Evolutionary conservation across 108 stramenopile species (phyloP).

Genomic region (Seminavis robusta): DNA sequence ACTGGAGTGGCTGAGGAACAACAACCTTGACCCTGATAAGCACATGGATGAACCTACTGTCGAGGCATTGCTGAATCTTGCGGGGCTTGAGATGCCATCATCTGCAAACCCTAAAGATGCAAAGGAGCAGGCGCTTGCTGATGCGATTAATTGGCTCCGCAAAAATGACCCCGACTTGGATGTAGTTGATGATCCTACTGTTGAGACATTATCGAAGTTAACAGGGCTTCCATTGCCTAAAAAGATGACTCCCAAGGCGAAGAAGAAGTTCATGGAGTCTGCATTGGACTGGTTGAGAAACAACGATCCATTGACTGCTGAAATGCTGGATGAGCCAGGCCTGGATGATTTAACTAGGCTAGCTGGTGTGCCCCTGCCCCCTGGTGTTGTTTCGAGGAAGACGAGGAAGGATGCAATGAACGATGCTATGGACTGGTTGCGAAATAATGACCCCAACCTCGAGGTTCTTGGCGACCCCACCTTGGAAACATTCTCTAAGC

Average conservation of each 20-base stretch:
- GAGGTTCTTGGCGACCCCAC: conserved; percentile 5
- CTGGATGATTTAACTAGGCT: conserved; percentile 1
- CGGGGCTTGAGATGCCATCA: background rate
- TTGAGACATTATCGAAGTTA: conserved; percentile 1
- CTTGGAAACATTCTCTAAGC: conserved; percentile 5
- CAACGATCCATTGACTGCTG: background rate
- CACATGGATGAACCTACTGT: conserved; percentile 6
- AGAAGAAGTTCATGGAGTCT: conserved; percentile 5
- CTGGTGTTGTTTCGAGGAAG: background rate
- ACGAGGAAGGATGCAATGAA: conserved; percentile 22
- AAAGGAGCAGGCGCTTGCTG: background rate
- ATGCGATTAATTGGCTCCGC: conserved; percentile 2
- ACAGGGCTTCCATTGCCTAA: conserved; percentile 1
- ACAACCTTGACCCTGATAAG: conserved; percentile 1
- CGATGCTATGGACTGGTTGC: conserved; percentile 25
- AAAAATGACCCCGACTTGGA: conserved; percentile 6
- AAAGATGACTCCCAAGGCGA: background rate
- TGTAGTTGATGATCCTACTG: conserved; percentile 8
- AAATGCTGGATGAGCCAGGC: conserved; percentile 3
- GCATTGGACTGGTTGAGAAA: conserved; percentile 17
- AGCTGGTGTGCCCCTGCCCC: conserved; percentile 6
- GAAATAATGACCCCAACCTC: conserved; percentile 7
- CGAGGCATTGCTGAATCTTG: conserved; percentile 3
- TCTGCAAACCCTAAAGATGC: background rate
- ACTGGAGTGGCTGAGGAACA: conserved; percentile 31